These are phyloP conservation scores for Sporothrix euskadiensis DNA, from an alignment of 2,329 filamentous ascomycete genomes.

Conservation along the genomic window DNA sequence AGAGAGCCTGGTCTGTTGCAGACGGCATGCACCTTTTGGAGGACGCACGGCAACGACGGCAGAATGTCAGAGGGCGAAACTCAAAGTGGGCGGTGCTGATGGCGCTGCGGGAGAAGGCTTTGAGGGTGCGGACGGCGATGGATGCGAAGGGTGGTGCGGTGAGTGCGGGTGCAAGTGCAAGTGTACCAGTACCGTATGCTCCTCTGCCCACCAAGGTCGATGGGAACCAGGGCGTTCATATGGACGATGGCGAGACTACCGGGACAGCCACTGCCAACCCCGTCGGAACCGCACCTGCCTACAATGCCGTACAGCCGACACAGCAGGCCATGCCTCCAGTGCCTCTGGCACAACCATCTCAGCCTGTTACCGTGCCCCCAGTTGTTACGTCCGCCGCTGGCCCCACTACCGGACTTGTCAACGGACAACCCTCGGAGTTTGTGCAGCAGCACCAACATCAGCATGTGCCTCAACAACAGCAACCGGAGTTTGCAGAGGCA, in stretches of 20 bases:
- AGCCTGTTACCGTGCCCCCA: background rate
- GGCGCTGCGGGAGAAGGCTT: constrained; percentile 39
- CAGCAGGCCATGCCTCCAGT: background rate
- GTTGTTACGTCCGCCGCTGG: background rate
- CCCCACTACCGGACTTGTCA: background rate
- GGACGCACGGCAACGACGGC: constrained; percentile 25
- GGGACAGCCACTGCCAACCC: background rate
- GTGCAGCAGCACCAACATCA: background rate
- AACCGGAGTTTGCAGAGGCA: background rate
- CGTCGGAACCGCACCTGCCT: background rate
- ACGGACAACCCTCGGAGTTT: background rate
- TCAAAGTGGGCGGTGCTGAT: constrained; percentile 40
- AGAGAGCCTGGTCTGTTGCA: constrained; percentile 41
- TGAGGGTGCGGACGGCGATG: constrained; percentile 32
- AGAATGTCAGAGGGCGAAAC: constrained; percentile 19
- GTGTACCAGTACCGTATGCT: background rate
- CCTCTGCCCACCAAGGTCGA: background rate
- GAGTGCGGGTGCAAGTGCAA: no score
- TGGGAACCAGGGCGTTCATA: background rate
- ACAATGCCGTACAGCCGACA: background rate
- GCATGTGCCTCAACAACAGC: background rate
- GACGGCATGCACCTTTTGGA: constrained; percentile 32
- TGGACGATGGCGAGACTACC: background rate
- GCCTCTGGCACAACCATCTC: background rate
- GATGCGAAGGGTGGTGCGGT: background rate